phyloP scores from a whole-genome alignment of 2,329 filamentous ascomycete genomes.

The Raffaelea ambrosiae region DNA sequence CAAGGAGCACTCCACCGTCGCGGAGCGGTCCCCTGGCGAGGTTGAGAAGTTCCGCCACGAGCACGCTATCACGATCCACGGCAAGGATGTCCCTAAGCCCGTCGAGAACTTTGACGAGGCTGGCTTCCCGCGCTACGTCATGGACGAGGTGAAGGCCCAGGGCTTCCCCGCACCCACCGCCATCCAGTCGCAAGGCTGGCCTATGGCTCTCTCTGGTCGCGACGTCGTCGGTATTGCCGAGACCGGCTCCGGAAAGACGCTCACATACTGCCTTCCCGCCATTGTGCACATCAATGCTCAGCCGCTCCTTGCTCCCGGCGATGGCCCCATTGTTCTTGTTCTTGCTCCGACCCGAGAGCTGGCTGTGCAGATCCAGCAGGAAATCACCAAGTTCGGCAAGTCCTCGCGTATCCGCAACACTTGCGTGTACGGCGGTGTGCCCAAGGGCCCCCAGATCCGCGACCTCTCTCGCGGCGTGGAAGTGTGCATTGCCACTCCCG shows the following conservation, averaged over 20 bases:
- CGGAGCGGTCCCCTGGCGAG: constrained; percentile 64
- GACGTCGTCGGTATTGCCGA: constrained; percentile 99
- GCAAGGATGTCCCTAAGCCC: constrained; percentile 76
- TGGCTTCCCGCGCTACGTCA: constrained; percentile 92
- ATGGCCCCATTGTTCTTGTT: constrained; percentile 93
- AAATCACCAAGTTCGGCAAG: constrained; percentile 97
- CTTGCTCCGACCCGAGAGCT: constrained; percentile 95
- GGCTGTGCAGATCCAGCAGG: constrained; percentile 96
- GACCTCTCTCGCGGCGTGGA: constrained; percentile 93
- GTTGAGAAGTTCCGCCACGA: constrained; percentile 82
- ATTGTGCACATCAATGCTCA: constrained; percentile 99
- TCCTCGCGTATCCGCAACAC: constrained; percentile 98
- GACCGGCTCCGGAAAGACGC: constrained; percentile 97
- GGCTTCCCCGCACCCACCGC: constrained; percentile 89
- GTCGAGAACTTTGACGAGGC: constrained; percentile 98
- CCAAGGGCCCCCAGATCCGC: constrained; percentile 93
- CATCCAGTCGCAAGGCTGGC: constrained; percentile 98
- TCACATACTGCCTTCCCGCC: constrained; percentile 94
- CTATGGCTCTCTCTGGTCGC: constrained; percentile 95
- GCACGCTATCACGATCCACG: constrained; percentile 76
- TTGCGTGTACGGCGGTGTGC: constrained; percentile 97
- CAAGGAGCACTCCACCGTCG: constrained; percentile 82
- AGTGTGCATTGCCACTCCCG: constrained; percentile 96
- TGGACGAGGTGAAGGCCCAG: constrained; percentile 97
- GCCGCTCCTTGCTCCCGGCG: constrained; percentile 86